Base-by-base conservation (phyloP, 1,139 yeast genomes). In the Hanseniaspora uvarum region DNA sequence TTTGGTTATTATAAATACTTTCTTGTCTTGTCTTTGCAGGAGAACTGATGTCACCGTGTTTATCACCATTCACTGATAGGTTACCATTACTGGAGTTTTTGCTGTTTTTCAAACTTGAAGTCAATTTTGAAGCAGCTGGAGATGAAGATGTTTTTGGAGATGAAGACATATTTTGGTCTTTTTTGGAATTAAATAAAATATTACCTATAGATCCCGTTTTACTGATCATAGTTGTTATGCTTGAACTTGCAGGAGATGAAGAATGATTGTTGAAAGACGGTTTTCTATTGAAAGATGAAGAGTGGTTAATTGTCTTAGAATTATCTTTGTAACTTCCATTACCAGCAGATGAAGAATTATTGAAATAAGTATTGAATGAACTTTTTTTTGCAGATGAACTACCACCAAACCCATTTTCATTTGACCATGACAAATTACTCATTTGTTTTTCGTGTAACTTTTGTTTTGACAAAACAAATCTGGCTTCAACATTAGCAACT, bases 391-490 rank as follows among this genome's bases (percentile, higher is more conserved):
- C 58, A 44, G 61, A 46, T 23, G 60, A 61, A 3, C 58, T 59
- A 28, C 58, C 60, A n/a, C 59, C 60, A 16, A 63, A 60, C 0
- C 54, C 46, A 23, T 45, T 56, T 52, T 62, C 64, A 47, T 64
- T 63, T 45, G 41, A 36, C 53, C 53, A 50, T 3, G 53, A 50
- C n/a, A 50, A 24, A 16, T 50, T 50, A 10, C 48, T 43, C 53
- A 50, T 55, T 56, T 54, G 72, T 46, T 72, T 80, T 60, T 79
- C 83, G 34, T 81, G 83, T 28, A 82, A 77, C 59, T 84, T 76
- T 60, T 81, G 89, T 61, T 82, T 82, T 4, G 88, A 81, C 41
- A 83, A 77, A 46, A 83, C 80, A 63, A 83, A 83, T 52, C 92
- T 72, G 14, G 86, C 81, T 61, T 83, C 92, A 26, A 83, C 81